A percentile compares a stretch with the other conserved stretches of the same genome.
phyloP scores from a whole-genome alignment of 1,139 yeast genomes.

The Suhomyces terraborum region DNA sequence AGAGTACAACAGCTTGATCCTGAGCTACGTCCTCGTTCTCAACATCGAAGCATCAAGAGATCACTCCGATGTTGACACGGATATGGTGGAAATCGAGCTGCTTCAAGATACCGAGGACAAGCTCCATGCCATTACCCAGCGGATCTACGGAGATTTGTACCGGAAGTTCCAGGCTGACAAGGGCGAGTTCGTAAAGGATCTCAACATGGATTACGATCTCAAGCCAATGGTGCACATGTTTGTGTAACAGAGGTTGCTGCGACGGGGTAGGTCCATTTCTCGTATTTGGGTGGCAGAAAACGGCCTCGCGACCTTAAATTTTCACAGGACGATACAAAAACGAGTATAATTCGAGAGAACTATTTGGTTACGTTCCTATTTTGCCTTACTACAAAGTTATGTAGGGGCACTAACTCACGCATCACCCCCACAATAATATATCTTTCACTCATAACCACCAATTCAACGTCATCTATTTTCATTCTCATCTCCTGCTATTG shows the following conservation, averaged over 20 bases:
- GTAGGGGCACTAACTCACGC: no score
- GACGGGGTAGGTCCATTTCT: neutral
- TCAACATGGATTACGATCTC: conserved; percentile 32
- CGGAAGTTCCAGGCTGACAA: conserved; percentile 24
- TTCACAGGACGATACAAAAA: conserved; percentile 1
- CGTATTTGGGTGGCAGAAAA: conserved; percentile 3
- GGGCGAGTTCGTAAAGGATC: conserved; percentile 29
- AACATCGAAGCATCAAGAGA: conserved; percentile 26
- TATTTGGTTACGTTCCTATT: no score
- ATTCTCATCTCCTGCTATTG: no score
- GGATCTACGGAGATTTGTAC: conserved; percentile 30
- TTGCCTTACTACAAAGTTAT: no score
- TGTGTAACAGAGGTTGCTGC: no score
- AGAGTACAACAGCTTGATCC: conserved; percentile 41
- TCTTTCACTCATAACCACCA: no score
- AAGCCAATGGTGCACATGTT: conserved; percentile 20
- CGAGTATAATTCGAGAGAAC: no score
- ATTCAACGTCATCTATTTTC: no score
- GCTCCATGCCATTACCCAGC: conserved; percentile 28
- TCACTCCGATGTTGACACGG: conserved; percentile 9
- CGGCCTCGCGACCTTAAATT: neutral
- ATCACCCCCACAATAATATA: no score
- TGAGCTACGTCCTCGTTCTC: conserved; percentile 29
- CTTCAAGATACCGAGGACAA: conserved; percentile 27
- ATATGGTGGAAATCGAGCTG: conserved; percentile 9